phyloP scores from a whole-genome alignment of 352 stramenopile species.

The Pythium oligandrum region DNA sequence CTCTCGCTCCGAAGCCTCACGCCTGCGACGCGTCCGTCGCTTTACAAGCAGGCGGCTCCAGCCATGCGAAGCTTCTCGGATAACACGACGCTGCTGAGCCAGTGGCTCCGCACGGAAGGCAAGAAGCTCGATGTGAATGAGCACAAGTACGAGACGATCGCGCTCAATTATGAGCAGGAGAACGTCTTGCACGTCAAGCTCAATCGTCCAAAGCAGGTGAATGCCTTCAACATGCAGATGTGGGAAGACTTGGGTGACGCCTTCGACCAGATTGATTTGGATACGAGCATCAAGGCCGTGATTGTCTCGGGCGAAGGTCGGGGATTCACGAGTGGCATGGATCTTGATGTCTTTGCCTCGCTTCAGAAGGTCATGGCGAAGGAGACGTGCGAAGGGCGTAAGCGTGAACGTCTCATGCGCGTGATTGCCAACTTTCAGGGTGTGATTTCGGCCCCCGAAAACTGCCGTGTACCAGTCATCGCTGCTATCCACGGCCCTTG shows the following conservation, averaged over 20 bases:
- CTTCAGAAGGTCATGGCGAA: constrained; percentile 59
- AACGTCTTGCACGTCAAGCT: constrained; percentile 78
- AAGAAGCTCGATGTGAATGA: constrained; percentile 29
- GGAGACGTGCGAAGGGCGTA: constrained; percentile 72
- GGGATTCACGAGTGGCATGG: constrained; percentile 87
- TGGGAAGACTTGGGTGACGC: constrained; percentile 72
- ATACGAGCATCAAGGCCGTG: constrained; percentile 66
- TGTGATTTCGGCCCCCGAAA: constrained; percentile 79
- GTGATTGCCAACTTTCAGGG: constrained; percentile 82
- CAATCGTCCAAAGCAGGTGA: constrained; percentile 77
- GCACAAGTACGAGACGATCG: constrained; percentile 56
- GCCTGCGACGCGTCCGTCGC: not conserved
- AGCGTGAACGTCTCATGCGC: constrained; percentile 73
- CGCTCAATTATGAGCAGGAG: constrained; percentile 26
- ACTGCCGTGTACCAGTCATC: constrained; percentile 82
- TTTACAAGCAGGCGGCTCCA: no score
- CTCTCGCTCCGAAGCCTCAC: constrained; percentile 17
- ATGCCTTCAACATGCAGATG: constrained; percentile 90
- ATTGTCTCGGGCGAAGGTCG: constrained; percentile 76
- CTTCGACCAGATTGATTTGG: constrained; percentile 63
- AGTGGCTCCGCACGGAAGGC: constrained; percentile 48
- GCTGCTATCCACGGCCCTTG: constrained; percentile 74
- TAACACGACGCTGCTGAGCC: no score
- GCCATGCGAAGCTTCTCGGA: no score
- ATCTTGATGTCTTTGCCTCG: constrained; percentile 79